A percentile compares a stretch with the other conserved stretches of the same genome.
phyloP scores from a whole-genome alignment of 306 rosid genomes.

The Citrullus mucosospermus region DNA sequence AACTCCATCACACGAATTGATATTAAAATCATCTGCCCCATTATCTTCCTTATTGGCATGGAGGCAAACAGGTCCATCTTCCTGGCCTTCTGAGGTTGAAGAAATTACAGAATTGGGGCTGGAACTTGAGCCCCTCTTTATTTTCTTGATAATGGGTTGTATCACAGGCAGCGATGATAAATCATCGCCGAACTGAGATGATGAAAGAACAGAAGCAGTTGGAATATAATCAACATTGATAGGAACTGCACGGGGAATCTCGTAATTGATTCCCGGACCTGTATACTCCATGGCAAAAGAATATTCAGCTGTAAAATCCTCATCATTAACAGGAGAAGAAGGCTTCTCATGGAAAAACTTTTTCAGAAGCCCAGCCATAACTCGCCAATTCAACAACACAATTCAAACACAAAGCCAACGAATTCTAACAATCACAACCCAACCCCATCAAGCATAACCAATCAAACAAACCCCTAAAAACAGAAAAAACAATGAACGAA shows the following conservation, averaged over 20 bases:
- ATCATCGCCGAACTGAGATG: slow-evolving; percentile 15
- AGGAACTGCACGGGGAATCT: slow-evolving; percentile 43
- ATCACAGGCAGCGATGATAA: slow-evolving; percentile 33
- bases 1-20: slow-evolving; percentile 7
- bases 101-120: neutral
- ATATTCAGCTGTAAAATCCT: slow-evolving; percentile 26
- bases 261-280: slow-evolving; percentile 43
- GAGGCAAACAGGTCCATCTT: neutral
- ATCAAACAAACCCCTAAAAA: neutral
- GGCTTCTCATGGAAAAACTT: slow-evolving; percentile 20
- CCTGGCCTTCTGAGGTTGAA: neutral
- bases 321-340: slow-evolving; percentile 20
- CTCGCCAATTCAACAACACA: neutral
- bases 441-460: neutral
- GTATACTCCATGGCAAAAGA: slow-evolving; percentile 54
- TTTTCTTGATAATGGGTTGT: slow-evolving; percentile 36
- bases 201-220: slow-evolving; percentile 31
- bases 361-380: slow-evolving; percentile 42
- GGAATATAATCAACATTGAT: slow-evolving; percentile 38
- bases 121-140: neutral
- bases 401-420: neutral
- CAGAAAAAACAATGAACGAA: neutral
- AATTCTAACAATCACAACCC: neutral
- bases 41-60: neutral
- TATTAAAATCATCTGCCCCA: neutral